Base-by-base conservation (phyloP, 768 basidiomycete genomes). In the Pholiota microspora region DNA sequence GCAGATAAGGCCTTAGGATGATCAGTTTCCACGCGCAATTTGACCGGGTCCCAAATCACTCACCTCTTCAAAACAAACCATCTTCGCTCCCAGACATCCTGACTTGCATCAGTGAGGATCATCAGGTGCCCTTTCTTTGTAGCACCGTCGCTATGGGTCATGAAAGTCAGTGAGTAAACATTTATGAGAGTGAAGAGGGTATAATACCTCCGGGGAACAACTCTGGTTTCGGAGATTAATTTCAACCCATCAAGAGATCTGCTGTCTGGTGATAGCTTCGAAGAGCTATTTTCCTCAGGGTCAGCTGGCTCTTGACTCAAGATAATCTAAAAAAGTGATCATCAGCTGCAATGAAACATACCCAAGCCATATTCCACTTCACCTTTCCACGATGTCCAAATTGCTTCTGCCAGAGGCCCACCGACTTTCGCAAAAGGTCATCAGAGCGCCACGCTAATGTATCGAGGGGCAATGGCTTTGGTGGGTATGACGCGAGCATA, bases 41-140 rank as follows among this genome's bases (percentile, higher is more conserved):
- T 18, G 45, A 46, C 9, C 18, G 13, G 53, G 25, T 35, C 51
- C 21, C 31, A 21, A 51, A 54, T 32, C 24, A 25, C 63, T 57
- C 62, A 94, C 94, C 94, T 83, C 67, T 85, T 82, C 8, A 98
- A 77, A 13, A 94, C 89, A 67, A 94, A 94, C 86, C 89, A 94
- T 52, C 86, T 76, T 65, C 80, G 83, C 62, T 84, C 82, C 97
- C 97, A 99, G 27, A 74, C 68, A 64, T 93, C 84, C 63, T 83
- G 84, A 38, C 80, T 82, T 9, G 94, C 91, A 67, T 98, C 87
- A 24, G 78, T 81, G 60, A 98, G 78, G 57, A 95, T 79, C 73
- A 87, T 72, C 48, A 98, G 73, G 64, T 88, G 74, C 8, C 96
- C 96, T 67, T 85, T 88, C 79, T 94, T 95, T 7, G 91, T 90